Base-by-base conservation (phyloP, 345 rosid species). In the Citrus maxima region DNA sequence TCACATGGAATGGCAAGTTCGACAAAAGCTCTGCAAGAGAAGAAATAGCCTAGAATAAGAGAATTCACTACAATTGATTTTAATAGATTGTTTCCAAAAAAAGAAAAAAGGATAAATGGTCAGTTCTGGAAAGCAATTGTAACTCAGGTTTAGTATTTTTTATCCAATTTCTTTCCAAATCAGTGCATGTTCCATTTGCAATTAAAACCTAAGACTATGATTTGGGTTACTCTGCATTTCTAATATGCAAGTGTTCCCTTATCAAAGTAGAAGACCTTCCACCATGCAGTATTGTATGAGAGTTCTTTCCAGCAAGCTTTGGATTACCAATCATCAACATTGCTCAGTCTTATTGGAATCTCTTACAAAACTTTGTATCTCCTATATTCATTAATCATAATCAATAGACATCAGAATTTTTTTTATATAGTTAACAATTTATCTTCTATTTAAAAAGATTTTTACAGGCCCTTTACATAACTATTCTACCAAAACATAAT, bases 1-100 rank as follows among this genome's bases (percentile, higher is more conserved):
- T 92, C 90, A 49, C 99, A 96, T 25, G 95, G 93, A 81, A 94
- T 76, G 63, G 99, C 94, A 80, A 96, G 94, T 76, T 94, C 95
- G 55, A 91, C 86, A 77, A 87, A 35, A 80, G 88, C 89, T 84
- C 99, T 94, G 85, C 71, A 66, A 78, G 83, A 79, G 65, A 68
- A 63, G 21, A 82, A 82, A 64, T 22, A 56, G 73, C 35, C 38
- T 72, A 58, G 9, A 68, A 42, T 75, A 54, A 72, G 78, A 74
- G 24, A 75, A 73, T 38, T 38, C 21, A 8, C 13, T 70, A 73
- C 22, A 58, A 22, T 7, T 40, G 61, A 58, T 22, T 72, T 82
- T 40, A 46, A 72, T 56, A n/a, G 62, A 59, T 55, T 21, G 24
- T 72, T 73, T 54, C 60, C 37, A 6, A 5, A 35, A 55, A 79